A percentile compares a stretch with the other conserved stretches of the same genome.
Evolutionary conservation across 2,329 filamentous ascomycete species (phyloP).

Genomic region (Aspergillus brunneoviolaceus): DNA sequence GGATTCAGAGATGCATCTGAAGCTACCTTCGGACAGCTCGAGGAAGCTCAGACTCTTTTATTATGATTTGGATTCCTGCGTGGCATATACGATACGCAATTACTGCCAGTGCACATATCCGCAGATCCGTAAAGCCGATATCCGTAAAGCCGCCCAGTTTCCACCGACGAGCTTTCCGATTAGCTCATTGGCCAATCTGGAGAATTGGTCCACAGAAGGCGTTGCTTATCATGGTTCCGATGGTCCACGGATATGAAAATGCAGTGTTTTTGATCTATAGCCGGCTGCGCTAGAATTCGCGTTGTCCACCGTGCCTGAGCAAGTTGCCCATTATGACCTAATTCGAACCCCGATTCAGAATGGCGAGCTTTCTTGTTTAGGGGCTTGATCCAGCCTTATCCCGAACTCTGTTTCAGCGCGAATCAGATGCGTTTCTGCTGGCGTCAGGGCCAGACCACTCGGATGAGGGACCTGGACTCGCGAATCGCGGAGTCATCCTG

Average conservation of each 20-base stretch:
- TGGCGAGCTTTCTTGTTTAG: background rate
- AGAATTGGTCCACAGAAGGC: background rate
- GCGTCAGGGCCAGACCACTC: background rate
- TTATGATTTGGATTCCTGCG: background rate
- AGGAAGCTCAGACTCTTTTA: slow-evolving; percentile 16
- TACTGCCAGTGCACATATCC: slow-evolving; percentile 13
- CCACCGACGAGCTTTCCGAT: background rate
- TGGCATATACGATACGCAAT: background rate
- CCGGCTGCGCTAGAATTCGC: background rate
- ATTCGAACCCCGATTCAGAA: background rate
- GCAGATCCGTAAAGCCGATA: slow-evolving; percentile 10
- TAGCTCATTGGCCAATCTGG: background rate
- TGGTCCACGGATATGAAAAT: slow-evolving; percentile 3
- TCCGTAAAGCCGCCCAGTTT: background rate
- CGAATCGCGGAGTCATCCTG: too few species aligned
- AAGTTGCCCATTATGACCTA: background rate
- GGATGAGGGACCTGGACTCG: background rate
- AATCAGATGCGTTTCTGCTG: background rate
- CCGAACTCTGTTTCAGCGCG: background rate
- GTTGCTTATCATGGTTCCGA: background rate
- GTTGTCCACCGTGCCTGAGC: background rate
- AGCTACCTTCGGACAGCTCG: background rate
- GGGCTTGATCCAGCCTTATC: background rate
- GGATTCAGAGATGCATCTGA: background rate
- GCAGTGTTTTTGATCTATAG: background rate